phyloP scores from a whole-genome alignment of 305 asterid species.

The Solanum hybrid region DNA sequence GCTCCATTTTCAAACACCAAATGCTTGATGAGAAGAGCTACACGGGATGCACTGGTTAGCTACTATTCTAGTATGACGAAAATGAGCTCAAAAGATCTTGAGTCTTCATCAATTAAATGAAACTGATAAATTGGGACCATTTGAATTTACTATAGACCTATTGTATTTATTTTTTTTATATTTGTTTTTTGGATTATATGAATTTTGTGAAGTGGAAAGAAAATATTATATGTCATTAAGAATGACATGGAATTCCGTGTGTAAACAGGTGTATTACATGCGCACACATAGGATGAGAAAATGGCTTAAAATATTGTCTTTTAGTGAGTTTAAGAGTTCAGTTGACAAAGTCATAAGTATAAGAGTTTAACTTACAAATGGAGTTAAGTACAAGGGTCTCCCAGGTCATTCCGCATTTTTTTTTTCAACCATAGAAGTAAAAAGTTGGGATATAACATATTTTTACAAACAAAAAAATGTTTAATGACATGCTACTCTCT shows the following conservation, averaged over 20 bases:
- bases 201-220: neutral
- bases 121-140: neutral
- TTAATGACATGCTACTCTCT: neutral
- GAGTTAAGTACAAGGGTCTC: too few relatives aligned
- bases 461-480: neutral
- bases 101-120: neutral
- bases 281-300: too few relatives aligned
- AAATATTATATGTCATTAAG: too few relatives aligned
- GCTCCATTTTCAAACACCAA: constrained; percentile 7
- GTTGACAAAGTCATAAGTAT: too few relatives aligned
- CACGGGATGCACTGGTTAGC: neutral
- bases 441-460: neutral
- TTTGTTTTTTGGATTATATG: neutral
- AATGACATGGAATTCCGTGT: too few relatives aligned
- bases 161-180: neutral
- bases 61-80: neutral
- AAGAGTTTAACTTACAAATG: too few relatives aligned
- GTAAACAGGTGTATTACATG: too few relatives aligned
- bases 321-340: too few relatives aligned
- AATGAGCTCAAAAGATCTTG: neutral
- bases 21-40: neutral
- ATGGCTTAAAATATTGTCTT: too few relatives aligned
- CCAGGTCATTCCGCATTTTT: too few relatives aligned
- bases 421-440: neutral
- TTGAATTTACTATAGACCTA: neutral